Evolutionary conservation across 108 stramenopile species (phyloP), one percentile per base, ranked within the genome.

Genomic region (Cyclotella choctawhatcheeana): DNA sequence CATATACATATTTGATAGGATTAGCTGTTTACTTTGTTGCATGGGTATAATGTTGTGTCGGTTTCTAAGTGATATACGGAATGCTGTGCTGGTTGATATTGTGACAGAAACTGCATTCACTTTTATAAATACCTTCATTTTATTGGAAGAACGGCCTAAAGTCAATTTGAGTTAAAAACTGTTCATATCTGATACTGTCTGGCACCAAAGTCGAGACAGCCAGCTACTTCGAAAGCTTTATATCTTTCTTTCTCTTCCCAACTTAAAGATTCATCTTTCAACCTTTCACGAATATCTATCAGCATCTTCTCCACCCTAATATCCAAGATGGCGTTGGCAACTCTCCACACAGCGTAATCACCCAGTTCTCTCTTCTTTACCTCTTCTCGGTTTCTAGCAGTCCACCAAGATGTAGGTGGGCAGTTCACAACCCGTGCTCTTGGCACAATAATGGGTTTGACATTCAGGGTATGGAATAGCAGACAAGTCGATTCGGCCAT

Each of bases 401-500:
- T 63, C 74, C 74, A 76, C 67, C 68, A 76, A 2, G 74, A 62
- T 0, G 61, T 50, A 4, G 74, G 66, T 10, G 68, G 31, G 22
- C 74, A 76, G 17, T 68, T 29, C 27, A 68, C 59, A 12, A 76
- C 48, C 21, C 74, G 40, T 50, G 55, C 56, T 0, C 51, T 27
- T 5, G 74, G 74, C 1, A 54, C 54, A 12, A 16, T 20, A 18
- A 61, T 0, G 5, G 74, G 74, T 24, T 44, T 35, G 51, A 67
- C 33, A 30, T 33, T 24, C n/a, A 69, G 14, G 0, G 59, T 12
- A 51, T 76, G 26, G 29, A 53, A 69, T 14, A 76, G 33, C 8
- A 76, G 67, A 29, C 74, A 76, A 2, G 61, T 68, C 16, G 68
- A 68, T 69, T 76, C 74, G 2, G 35, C 50, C 74, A 76, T 76